Percentiles rank a stretch among this genome's conserved stretches.
These are phyloP conservation scores for Cercospora zeae-maydis DNA, from an alignment of 2,329 filamentous ascomycete genomes.

Conservation along the genomic window DNA sequence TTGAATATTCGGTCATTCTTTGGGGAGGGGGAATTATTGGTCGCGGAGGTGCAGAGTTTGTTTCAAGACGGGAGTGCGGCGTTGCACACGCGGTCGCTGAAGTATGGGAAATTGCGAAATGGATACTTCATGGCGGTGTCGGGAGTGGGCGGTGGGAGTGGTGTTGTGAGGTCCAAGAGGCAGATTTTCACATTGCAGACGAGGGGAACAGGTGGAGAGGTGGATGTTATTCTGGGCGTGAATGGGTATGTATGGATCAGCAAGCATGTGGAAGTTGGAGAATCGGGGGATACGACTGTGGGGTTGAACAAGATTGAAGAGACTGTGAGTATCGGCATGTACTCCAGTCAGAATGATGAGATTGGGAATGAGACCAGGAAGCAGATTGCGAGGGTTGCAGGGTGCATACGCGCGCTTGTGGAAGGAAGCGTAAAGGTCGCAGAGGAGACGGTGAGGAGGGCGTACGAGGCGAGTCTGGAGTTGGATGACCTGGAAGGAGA, in stretches of 20 bases:
- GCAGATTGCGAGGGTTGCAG: slow-evolving; percentile 81
- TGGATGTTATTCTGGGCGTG: slow-evolving; percentile 87
- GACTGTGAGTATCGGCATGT: slow-evolving; percentile 76
- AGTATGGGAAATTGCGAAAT: slow-evolving; percentile 94
- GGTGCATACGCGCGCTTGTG: slow-evolving; percentile 77
- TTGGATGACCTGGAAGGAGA: slow-evolving; percentile 60
- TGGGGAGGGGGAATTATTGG: slow-evolving; percentile 85
- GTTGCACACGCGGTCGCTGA: slow-evolving; percentile 83
- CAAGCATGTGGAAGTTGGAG: slow-evolving; percentile 65
- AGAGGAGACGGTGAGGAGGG: slow-evolving; percentile 78
- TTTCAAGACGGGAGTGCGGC: slow-evolving; percentile 81
- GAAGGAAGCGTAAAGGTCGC: slow-evolving; percentile 81
- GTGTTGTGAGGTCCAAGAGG: slow-evolving; percentile 76
- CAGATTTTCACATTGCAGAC: slow-evolving; percentile 82
- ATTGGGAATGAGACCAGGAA: slow-evolving; percentile 73
- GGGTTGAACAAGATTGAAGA: slow-evolving; percentile 85
- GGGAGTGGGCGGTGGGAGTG: slow-evolving; percentile 72
- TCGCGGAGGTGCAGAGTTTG: slow-evolving; percentile 90
- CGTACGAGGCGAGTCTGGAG: slow-evolving; percentile 78
- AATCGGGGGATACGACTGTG: slow-evolving; percentile 47
- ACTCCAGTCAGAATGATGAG: slow-evolving; percentile 90
- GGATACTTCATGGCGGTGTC: slow-evolving; percentile 81
- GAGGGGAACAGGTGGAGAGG: slow-evolving; percentile 54
- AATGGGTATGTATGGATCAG: slow-evolving; percentile 94
- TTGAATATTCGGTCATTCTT: slow-evolving; percentile 98